Evolutionary conservation across 2,329 filamentous ascomycete genomes (phyloP), one percentile per base, ranked within the genome.

Genomic region (Parafenestella ontariensis): DNA sequence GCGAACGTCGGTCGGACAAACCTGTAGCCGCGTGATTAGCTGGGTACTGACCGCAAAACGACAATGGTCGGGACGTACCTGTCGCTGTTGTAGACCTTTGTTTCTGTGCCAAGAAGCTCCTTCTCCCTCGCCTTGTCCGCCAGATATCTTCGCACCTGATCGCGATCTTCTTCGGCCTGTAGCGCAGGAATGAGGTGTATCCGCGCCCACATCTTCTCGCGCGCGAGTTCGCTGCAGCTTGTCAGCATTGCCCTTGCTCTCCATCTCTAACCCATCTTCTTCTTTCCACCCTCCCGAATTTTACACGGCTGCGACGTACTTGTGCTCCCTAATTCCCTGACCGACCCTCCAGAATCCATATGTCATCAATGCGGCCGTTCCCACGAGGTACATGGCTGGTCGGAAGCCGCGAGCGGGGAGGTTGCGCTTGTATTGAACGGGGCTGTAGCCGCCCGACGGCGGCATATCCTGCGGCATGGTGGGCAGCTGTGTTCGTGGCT

Each of bases 351-450:
- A 98, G 85, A 95, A 96, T 58, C 95, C 95, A 77, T 90, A 98
- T 63, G 85, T 84, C 89, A 96, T 93, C 66, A 97, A 80, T 49
- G 83, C 83, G 66, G 87, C 90, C 77, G 92, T 87, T 61, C 87
- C 91, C 67, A 91, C 74, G 64, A 98, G 84, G 75, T 96, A 87
- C 58, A 87, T 85, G 44, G 87, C 84, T 17, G 95, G 94, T 56
- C 90, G 88, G 85, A 98, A 96, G 68, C 94, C 94, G 72, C 89
- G 89, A 61, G 90, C 88, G 62, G 95, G 95, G 59, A 99, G 83
- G 81, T 98, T 98, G 79, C 95, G 90, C 87, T 96, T 96, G 85
- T 97, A 99, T 82, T 99, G 95, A 65, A 99, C 89, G 78, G 94
- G 89, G 78, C 88, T 89, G 80, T 99, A 99, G 84, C 95, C 95